Evolutionary conservation across 139 green algal genomes (phyloP).

Genomic region (Chlamydomonas incerta): DNA sequence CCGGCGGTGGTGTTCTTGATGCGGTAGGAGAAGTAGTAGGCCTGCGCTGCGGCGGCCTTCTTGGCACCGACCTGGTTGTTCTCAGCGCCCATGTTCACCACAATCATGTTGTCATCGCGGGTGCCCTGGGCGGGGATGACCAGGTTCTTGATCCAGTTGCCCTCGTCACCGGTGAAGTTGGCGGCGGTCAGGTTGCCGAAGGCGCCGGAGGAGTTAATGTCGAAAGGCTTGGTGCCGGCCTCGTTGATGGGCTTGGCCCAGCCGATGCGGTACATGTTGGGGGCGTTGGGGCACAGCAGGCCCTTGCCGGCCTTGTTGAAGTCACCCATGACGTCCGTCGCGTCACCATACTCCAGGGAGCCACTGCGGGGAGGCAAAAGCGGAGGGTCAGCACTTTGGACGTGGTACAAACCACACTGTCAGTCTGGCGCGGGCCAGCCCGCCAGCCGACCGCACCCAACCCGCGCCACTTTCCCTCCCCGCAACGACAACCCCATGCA

Average conservation of each 20-base stretch:
- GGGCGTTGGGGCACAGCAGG: conserved; percentile 8
- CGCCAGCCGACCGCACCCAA: no score
- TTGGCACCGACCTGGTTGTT: no score
- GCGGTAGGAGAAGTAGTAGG: no score
- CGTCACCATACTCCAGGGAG: conserved; percentile 2
- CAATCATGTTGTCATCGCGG: background rate
- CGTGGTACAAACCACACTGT: no score
- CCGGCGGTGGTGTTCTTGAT: background rate
- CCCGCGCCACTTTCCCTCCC: background rate
- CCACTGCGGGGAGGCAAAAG: background rate
- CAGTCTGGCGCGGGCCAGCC: no score
- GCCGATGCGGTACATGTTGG: conserved; percentile 25
- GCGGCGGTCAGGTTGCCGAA: background rate
- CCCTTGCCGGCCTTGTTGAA: background rate
- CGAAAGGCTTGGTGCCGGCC: background rate
- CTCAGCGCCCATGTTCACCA: no score
- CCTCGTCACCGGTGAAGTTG: background rate
- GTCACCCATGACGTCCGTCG: conserved; percentile 30
- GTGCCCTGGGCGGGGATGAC: no score
- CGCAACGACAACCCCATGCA: background rate
- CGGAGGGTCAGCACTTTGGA: no score
- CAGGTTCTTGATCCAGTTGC: background rate
- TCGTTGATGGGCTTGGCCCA: background rate
- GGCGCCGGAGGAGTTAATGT: no score
- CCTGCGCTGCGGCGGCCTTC: no score